Percentiles rank a stretch among this genome's conserved stretches.
These are phyloP conservation scores for Ustilago xerochloae DNA, from an alignment of 1,284 basidiomycete genomes.

Conservation along the genomic window DNA sequence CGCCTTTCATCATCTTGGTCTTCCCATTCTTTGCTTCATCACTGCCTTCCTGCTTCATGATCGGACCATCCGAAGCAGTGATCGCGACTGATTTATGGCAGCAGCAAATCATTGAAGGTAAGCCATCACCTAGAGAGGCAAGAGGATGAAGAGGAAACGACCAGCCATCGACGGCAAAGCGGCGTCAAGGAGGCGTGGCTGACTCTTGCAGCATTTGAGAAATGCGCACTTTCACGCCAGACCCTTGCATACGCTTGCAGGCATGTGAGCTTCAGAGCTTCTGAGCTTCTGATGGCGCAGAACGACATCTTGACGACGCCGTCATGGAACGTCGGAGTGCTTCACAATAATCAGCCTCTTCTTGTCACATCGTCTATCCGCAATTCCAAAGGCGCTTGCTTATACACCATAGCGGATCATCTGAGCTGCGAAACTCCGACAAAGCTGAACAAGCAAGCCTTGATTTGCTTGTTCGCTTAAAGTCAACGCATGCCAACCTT, in stretches of 20 bases:
- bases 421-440: background rate
- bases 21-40: too few species aligned
- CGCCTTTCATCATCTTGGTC: background rate
- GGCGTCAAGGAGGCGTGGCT: conserved; percentile 6
- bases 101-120: too few species aligned
- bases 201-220: conserved; percentile 4
- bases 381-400: background rate
- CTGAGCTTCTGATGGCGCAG: background rate
- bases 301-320: background rate
- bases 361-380: background rate
- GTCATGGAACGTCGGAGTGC: too few species aligned
- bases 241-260: conserved; percentile 27
- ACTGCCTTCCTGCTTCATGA: too few species aligned
- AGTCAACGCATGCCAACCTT: conserved; percentile 8
- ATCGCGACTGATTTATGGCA: too few species aligned
- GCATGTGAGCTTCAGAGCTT: background rate
- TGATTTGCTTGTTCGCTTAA: conserved; percentile 10
- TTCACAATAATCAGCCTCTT: background rate
- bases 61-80: too few species aligned
- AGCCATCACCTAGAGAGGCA: too few species aligned
- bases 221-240: conserved; percentile 6
- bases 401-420: background rate
- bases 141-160: too few species aligned
- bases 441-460: background rate
- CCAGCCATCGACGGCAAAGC: background rate